phyloP scores from a whole-genome alignment of 768 basidiomycete species.

The Exidia glandulosa region DNA sequence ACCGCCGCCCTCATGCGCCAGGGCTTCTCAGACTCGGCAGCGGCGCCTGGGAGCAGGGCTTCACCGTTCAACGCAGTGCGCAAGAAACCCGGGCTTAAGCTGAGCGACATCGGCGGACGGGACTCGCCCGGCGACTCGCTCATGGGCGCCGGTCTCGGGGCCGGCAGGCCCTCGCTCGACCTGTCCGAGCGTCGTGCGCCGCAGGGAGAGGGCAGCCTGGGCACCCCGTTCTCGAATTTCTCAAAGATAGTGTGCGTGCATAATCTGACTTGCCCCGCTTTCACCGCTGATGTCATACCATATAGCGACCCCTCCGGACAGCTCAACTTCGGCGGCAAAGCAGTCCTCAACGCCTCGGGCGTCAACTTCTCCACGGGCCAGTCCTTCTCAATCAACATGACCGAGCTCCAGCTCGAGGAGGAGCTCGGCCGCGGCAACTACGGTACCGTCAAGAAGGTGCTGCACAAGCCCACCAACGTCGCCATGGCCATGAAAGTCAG shows the following conservation, averaged over 20 bases:
- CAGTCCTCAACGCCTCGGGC: constrained; percentile 81
- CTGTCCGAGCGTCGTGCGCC: constrained; percentile 3
- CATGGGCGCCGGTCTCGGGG: constrained; percentile 57
- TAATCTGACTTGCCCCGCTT: background rate
- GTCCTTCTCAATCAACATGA: constrained; percentile 91
- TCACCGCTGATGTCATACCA: background rate
- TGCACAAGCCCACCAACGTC: constrained; percentile 90
- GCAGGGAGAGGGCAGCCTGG: constrained; percentile 33
- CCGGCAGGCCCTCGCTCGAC: constrained; percentile 45
- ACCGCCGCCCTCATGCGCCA: constrained; percentile 29
- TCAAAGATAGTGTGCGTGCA: constrained; percentile 78
- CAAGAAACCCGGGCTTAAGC: constrained; percentile 43
- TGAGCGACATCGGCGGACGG: constrained; percentile 44
- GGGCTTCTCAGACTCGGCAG: constrained; percentile 15
- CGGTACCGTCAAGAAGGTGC: constrained; percentile 91
- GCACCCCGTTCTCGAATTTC: constrained; percentile 85
- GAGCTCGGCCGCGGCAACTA: constrained; percentile 96
- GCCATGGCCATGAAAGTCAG: constrained; percentile 97
- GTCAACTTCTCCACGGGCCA: constrained; percentile 84
- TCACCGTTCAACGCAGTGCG: constrained; percentile 22
- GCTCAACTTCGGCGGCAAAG: constrained; percentile 88
- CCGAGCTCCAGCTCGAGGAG: constrained; percentile 78
- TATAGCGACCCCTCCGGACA: constrained; percentile 89
- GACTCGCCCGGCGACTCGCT: constrained; percentile 35
- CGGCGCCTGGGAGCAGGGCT: background rate